A percentile compares a stretch with the other conserved stretches of the same genome.
These are phyloP conservation scores for Cladosporium cucumerinum DNA, from an alignment of 2,329 filamentous ascomycete genomes.

Conservation along the genomic window DNA sequence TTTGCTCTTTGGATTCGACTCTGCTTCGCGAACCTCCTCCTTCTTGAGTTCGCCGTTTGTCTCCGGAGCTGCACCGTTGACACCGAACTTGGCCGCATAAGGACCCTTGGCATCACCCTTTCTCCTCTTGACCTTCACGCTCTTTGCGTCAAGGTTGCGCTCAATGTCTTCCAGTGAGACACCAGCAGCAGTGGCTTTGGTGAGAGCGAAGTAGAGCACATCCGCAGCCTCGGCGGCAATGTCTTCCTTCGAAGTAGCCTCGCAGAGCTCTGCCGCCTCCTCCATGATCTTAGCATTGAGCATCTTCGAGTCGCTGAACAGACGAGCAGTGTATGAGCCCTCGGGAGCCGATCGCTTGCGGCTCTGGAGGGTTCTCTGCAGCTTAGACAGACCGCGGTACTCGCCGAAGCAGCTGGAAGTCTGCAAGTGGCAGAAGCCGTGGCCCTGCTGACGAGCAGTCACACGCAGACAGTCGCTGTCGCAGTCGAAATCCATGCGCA, in stretches of 20 bases:
- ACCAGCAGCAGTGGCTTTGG: constrained; percentile 80
- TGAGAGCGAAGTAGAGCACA: constrained; percentile 90
- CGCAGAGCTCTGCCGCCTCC: constrained; percentile 91
- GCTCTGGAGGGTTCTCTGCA: constrained; percentile 81
- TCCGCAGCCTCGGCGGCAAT: constrained; percentile 94
- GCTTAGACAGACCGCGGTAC: constrained; percentile 72
- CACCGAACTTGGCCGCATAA: constrained; percentile 78
- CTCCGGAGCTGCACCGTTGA: constrained; percentile 38
- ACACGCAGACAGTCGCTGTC: constrained; percentile 91
- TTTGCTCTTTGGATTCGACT: constrained; percentile 51
- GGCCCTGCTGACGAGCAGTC: constrained; percentile 81
- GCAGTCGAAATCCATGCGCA: constrained; percentile 83
- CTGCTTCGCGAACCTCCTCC: constrained; percentile 49
- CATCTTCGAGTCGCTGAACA: constrained; percentile 89
- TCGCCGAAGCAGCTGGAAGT: constrained; percentile 91
- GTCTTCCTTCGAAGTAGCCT: constrained; percentile 76
- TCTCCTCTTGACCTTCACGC: constrained; percentile 88
- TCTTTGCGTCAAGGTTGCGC: constrained; percentile 88
- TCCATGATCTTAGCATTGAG: constrained; percentile 96
- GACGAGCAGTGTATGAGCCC: constrained; percentile 87
- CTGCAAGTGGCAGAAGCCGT: constrained; percentile 87
- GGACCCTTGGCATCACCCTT: constrained; percentile 91
- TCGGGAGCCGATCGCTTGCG: constrained; percentile 78
- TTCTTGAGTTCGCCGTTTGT: constrained; percentile 27
- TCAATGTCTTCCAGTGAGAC: constrained; percentile 88